Evolutionary conservation across 2,329 filamentous ascomycete genomes (phyloP), one percentile per base, ranked within the genome.

Genomic region (Aspergillus melleus): DNA sequence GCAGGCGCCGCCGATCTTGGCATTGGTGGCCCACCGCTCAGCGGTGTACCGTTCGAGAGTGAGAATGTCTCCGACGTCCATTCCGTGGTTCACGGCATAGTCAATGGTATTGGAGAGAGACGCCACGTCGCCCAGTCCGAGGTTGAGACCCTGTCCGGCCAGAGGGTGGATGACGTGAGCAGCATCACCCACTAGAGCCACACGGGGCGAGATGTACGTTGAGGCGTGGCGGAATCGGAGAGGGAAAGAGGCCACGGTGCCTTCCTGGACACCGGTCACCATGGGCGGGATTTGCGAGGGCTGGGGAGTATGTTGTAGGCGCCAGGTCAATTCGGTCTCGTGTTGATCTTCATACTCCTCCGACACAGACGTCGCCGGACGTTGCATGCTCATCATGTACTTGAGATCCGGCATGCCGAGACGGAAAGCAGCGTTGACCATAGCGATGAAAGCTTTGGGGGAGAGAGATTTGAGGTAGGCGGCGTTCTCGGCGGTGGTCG

Each of bases 161-260:
- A 99, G 87, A 0, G 95, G 95, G 74, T 99, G 95, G 65, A 96
- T 88, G 1, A 93, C 96, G 74, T 99, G 95, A 8, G 95, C 95
- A 1, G 95, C 95, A 66, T 99, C 95, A 61, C 95, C 95, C 39
- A 99, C 87, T 1, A 99, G 85, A 0, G 93, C 95, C 9, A 97
- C 82, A n/a, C 95, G 89, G 70, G 96, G 92, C 44, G 88, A 90
- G 47, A 91, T 90, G 73, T 99, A 99, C 1, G 91, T 92, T 70
- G 96, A 91, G n/a, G 94, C 93, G 74, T 99, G 95, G 29, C 93
- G 88, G 80, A 98, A 83, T 71, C 90, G 91, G 19, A 99, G 84
- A 0, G 95, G 95, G 77, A 99, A 99, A 0, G 91, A 93, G 1
- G 95, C 94, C 14, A 96, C 81, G 19, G 87, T 92, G 66, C 88